Percentiles rank a stretch among this genome's conserved stretches.
Evolutionary conservation across 1,284 basidiomycete genomes (phyloP).

Genomic region (Meira nashicola): DNA sequence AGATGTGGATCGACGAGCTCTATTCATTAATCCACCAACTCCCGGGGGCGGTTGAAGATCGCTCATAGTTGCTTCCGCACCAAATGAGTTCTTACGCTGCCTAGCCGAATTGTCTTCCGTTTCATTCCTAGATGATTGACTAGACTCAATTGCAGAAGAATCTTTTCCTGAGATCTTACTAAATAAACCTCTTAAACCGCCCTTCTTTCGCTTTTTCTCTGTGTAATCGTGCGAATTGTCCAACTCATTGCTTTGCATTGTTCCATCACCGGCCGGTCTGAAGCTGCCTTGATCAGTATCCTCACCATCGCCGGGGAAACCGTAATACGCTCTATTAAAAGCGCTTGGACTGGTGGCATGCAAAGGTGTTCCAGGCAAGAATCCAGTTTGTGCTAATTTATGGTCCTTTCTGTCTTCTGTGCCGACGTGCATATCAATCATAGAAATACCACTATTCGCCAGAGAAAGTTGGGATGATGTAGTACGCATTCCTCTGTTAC

Average conservation of each 20-base stretch:
- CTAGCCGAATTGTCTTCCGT: background rate
- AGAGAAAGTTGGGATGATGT: slow-evolving; percentile 45
- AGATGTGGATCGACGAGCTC: slow-evolving; percentile 17
- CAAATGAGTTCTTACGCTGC: slow-evolving; percentile 5
- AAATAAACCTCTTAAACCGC: slow-evolving; percentile 33
- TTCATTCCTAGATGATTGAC: slow-evolving; percentile 6
- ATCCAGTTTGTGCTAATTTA: slow-evolving; percentile 34
- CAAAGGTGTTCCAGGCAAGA: slow-evolving; percentile 29
- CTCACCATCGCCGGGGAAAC: slow-evolving; percentile 31
- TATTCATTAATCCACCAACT: slow-evolving; percentile 6
- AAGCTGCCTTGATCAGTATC: slow-evolving; percentile 8
- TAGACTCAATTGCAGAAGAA: background rate
- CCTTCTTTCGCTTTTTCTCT: slow-evolving; percentile 29
- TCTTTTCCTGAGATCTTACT: slow-evolving; percentile 30
- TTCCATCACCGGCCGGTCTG: slow-evolving; percentile 4
- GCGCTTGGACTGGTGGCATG: slow-evolving; percentile 25
- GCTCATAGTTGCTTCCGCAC: slow-evolving; percentile 10
- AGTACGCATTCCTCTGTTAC: slow-evolving; percentile 5
- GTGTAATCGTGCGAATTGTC: background rate
- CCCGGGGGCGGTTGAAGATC: slow-evolving; percentile 12
- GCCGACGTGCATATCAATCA: slow-evolving; percentile 56
- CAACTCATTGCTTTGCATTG: background rate
- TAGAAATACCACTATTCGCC: slow-evolving; percentile 51
- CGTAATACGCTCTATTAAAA: slow-evolving; percentile 31
- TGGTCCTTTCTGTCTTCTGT: slow-evolving; percentile 38